Conservation (phyloP, 73 alveolate genomes). For the Stentor roeselii region DNA sequence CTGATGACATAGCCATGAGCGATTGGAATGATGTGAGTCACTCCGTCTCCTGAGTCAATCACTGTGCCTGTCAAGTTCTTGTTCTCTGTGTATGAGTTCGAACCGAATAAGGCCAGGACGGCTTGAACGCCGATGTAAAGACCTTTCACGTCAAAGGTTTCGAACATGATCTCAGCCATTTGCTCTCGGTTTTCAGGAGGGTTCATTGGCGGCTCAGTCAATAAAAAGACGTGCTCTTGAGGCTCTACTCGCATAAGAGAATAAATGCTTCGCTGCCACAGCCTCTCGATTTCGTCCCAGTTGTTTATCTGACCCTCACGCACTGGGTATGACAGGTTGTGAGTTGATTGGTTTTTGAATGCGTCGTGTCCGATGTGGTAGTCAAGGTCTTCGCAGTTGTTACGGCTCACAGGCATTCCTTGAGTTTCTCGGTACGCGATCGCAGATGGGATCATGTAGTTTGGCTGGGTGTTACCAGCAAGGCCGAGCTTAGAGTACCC, state of each 20-base stretch:
- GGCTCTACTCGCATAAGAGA: slow-evolving; percentile 83
- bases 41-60: slow-evolving; percentile 99
- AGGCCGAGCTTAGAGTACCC: slow-evolving; percentile 98
- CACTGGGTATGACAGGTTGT: slow-evolving; percentile 65
- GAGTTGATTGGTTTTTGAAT: slow-evolving; percentile 50
- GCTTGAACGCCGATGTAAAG: slow-evolving; percentile 97
- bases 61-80: slow-evolving; percentile 92
- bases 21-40: slow-evolving; percentile 83
- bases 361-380: slow-evolving; percentile 97
- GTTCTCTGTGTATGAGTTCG: slow-evolving; percentile 39
- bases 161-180: slow-evolving; percentile 98
- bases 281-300: slow-evolving; percentile 98
- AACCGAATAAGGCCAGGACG: slow-evolving; percentile 91
- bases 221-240: slow-evolving; percentile 84
- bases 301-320: slow-evolving; percentile 84
- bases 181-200: slow-evolving; percentile 98
- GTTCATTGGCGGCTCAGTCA: slow-evolving; percentile 99
- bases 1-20: slow-evolving; percentile 97
- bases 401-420: slow-evolving; percentile 36
- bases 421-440: slow-evolving; percentile 71
- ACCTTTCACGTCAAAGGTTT: slow-evolving; percentile 91
- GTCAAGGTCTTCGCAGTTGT: slow-evolving; percentile 77
- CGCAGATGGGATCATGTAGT: slow-evolving; percentile 91
- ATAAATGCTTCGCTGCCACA: slow-evolving; percentile 88
- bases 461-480: slow-evolving; percentile 96